A percentile compares a stretch with the other conserved stretches of the same genome.
phyloP scores from a whole-genome alignment of 805 yeast species.

The Maudiozyma barnettii region DNA sequence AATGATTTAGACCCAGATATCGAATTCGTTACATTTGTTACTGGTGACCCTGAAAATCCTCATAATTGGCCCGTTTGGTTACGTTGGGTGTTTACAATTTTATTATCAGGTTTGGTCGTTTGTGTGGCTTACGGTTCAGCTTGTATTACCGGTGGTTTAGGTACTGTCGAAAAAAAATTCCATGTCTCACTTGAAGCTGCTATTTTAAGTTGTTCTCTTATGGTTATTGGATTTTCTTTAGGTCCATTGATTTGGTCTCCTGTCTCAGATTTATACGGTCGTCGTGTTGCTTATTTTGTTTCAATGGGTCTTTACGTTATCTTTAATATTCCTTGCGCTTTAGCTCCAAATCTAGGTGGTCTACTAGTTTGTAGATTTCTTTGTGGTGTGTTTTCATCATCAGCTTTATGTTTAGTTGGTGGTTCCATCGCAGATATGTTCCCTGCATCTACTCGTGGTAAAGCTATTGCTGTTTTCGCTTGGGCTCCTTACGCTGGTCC shows the following conservation, averaged over 20 bases:
- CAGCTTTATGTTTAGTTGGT: constrained; percentile 80
- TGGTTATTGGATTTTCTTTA: constrained; percentile 81
- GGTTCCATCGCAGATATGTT: constrained; percentile 89
- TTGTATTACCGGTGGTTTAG: constrained; percentile 77
- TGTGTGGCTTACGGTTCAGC: constrained; percentile 92
- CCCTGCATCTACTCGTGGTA: constrained; percentile 70
- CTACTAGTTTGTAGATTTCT: constrained; percentile 73
- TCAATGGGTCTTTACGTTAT: constrained; percentile 66
- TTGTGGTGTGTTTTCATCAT: constrained; percentile 77
- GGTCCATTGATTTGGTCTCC: constrained; percentile 93
- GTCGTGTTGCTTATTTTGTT: constrained; percentile 72
- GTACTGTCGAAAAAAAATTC: constrained; percentile 54
- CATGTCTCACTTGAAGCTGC: constrained; percentile 72
- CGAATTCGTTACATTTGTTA: constrained; percentile 74
- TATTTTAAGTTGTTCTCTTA: constrained; percentile 66
- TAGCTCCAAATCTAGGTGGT: constrained; percentile 74
- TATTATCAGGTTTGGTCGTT: constrained; percentile 64
- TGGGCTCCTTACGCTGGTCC: constrained; percentile 93
- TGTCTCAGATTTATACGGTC: constrained; percentile 72
- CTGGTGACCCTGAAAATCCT: constrained; percentile 83
- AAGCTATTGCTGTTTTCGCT: constrained; percentile 84
- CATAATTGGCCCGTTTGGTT: constrained; percentile 59
- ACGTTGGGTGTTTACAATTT: constrained; percentile 60
- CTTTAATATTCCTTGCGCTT: constrained; percentile 81
- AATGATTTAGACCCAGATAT: constrained; percentile 50